Evolutionary conservation across 805 yeast species (phyloP).

Genomic region (Yamadazyma scolyti): DNA sequence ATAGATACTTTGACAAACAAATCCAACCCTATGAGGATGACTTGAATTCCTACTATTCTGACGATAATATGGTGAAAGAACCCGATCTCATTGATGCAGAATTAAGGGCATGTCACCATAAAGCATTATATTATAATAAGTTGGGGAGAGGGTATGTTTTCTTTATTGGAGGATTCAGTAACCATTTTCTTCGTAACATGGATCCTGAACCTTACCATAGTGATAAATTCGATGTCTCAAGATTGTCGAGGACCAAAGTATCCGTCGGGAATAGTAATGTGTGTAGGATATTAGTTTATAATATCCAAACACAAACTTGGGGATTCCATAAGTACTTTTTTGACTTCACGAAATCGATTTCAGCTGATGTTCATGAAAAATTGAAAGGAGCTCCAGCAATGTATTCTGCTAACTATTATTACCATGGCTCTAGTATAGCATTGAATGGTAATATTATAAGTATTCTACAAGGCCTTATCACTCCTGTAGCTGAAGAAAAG

Average conservation of each 20-base stretch:
- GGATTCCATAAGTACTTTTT: slow-evolving; percentile 31
- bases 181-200: slow-evolving; percentile 31
- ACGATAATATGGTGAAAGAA: slow-evolving; percentile 21
- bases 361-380: slow-evolving; percentile 17
- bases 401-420: slow-evolving; percentile 25
- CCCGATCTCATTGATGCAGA: slow-evolving; percentile 37
- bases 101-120: slow-evolving; percentile 39
- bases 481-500: slow-evolving; percentile 28
- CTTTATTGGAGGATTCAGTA: slow-evolving; percentile 37
- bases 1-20: slow-evolving; percentile 28
- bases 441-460: slow-evolving; percentile 33
- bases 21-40: slow-evolving; percentile 28
- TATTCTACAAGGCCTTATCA: slow-evolving; percentile 33
- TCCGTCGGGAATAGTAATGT: slow-evolving; percentile 23
- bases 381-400: slow-evolving; percentile 16
- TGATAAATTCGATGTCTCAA: slow-evolving; percentile 31
- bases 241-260: slow-evolving; percentile 27
- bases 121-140: slow-evolving; percentile 28
- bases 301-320: slow-evolving; percentile 40
- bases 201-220: slow-evolving; percentile 27
- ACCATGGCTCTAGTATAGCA: slow-evolving; percentile 29
- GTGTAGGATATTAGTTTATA: slow-evolving; percentile 32
- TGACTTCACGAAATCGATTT: slow-evolving; percentile 24
- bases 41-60: slow-evolving; percentile 14
- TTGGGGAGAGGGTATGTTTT: slow-evolving; percentile 32